These are phyloP conservation scores for Pisolithus sp. DNA, from an alignment of 768 basidiomycete genomes.

Conservation along the genomic window DNA sequence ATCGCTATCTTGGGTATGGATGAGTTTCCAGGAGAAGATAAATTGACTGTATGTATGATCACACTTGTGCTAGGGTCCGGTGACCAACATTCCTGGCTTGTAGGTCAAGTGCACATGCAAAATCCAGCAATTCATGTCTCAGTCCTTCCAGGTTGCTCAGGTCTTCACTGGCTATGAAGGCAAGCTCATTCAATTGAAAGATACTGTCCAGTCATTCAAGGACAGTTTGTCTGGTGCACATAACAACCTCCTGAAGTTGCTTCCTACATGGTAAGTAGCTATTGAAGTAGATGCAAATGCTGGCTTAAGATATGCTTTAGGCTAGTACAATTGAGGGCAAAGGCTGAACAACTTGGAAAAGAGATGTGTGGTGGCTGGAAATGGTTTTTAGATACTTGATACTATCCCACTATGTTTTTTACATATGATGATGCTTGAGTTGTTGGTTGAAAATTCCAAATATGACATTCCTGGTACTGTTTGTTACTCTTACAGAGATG, in stretches of 20 bases:
- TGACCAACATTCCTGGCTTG: constrained; percentile 1
- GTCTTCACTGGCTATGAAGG: constrained; percentile 99
- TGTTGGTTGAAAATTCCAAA: too few relatives aligned
- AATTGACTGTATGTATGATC: constrained; percentile 53
- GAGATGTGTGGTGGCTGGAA: too few relatives aligned
- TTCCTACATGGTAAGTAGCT: too few relatives aligned
- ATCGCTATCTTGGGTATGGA: constrained; percentile 99
- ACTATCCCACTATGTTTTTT: too few relatives aligned
- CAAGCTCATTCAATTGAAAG: constrained; percentile 93
- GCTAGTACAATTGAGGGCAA: too few relatives aligned
- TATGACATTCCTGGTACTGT: too few relatives aligned
- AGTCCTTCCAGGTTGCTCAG: constrained; percentile 99
- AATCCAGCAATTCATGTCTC: constrained; percentile 99
- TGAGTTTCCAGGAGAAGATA: constrained; percentile 99
- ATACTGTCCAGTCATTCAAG: constrained; percentile 95
- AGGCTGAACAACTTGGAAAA: too few relatives aligned
- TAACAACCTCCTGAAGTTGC: constrained; percentile 91
- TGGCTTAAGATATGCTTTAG: too few relatives aligned
- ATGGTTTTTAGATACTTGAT: too few relatives aligned
- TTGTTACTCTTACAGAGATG: too few relatives aligned
- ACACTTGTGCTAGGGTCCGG: neutral
- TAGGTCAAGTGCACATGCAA: constrained; percentile 96
- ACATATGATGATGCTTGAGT: too few relatives aligned
- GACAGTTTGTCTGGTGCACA: constrained; percentile 90
- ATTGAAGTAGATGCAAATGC: too few relatives aligned